phyloP scores from a whole-genome alignment of 305 asterid species.

The Solanum aculeatissimum region DNA sequence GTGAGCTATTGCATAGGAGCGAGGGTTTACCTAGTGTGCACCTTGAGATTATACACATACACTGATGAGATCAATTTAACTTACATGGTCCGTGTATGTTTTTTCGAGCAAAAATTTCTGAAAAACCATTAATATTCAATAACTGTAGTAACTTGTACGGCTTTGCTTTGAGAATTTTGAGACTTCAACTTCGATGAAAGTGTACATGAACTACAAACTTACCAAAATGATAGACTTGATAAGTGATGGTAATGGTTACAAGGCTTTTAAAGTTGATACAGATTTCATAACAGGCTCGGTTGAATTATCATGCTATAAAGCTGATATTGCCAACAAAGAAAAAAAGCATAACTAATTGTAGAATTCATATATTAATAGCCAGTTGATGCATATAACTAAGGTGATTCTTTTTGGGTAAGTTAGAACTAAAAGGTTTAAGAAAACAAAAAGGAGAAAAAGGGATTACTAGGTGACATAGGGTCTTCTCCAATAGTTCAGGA shows the following conservation, averaged over 20 bases:
- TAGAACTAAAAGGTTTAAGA: neutral
- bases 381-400: neutral
- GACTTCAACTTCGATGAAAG: neutral
- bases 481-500: neutral
- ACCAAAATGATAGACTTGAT: neutral
- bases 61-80: no score
- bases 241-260: neutral
- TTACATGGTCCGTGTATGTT: no score
- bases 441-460: neutral
- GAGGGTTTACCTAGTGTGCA: no score
- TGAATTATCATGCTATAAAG: neutral
- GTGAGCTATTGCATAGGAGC: no score
- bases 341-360: neutral
- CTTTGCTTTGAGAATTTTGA: neutral
- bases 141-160: neutral
- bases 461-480: neutral
- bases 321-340: neutral
- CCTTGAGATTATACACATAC: no score
- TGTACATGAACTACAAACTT: neutral
- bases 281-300: neutral
- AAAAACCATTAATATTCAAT: no score
- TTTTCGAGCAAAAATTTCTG: no score
- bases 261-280: neutral
- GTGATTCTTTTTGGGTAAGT: neutral
- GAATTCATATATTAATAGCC: neutral